Evolutionary conservation across 2,329 filamentous ascomycete genomes (phyloP).

Genomic region (Fusarium musae): DNA sequence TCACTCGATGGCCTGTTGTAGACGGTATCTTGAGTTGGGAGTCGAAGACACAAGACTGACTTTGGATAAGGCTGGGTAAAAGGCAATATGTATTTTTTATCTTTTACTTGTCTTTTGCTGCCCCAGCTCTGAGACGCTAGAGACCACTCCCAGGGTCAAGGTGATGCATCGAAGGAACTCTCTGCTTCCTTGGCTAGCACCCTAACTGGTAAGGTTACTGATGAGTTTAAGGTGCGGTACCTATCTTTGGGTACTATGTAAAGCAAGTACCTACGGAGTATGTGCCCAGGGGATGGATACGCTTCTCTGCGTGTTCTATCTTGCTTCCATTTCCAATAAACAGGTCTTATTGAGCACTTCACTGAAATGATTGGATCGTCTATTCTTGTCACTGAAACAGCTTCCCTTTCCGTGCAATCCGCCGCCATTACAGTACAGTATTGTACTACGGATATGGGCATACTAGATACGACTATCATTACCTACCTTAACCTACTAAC

Average conservation of each 20-base stretch:
- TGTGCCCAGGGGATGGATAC: neutral
- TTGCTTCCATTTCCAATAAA: neutral
- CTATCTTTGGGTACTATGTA: neutral
- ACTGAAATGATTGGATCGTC: constrained; percentile 8
- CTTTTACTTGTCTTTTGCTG: too few relatives aligned
- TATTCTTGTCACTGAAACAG: constrained; percentile 6
- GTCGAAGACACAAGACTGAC: neutral
- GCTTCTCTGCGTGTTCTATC: neutral
- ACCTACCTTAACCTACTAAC: neutral
- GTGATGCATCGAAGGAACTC: neutral
- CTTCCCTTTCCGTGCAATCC: constrained; percentile 4
- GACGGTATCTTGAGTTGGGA: neutral
- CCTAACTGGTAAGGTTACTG: neutral
- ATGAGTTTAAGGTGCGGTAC: neutral
- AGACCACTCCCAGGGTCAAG: neutral
- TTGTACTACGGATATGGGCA: neutral
- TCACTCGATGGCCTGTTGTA: neutral
- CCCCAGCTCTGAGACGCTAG: neutral
- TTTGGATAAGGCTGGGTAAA: neutral
- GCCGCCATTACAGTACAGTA: neutral
- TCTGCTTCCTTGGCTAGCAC: neutral
- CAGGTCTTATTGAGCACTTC: neutral
- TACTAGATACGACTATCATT: neutral
- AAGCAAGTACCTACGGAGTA: too few relatives aligned
- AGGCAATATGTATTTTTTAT: neutral